A percentile compares a stretch with the other conserved stretches of the same genome.
Evolutionary conservation across 169 alveolate genomes (phyloP).

Genomic region (Eimeria tenella): DNA sequence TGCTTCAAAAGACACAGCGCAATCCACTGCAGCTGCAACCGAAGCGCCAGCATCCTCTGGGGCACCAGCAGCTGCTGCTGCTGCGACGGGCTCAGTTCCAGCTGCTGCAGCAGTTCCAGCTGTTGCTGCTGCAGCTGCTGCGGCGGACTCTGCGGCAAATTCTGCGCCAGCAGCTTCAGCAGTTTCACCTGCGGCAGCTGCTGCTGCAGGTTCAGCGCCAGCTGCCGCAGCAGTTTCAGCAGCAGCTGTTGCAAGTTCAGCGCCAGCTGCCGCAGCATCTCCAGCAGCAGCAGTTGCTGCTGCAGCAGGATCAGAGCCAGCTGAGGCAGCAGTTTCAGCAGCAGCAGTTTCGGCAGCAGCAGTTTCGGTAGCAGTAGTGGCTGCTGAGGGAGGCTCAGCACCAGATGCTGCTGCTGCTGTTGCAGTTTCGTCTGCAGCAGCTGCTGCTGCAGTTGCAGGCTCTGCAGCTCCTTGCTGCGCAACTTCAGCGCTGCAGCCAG

Average conservation of each 20-base stretch:
- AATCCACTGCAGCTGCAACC: background rate
- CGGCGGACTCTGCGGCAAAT: background rate
- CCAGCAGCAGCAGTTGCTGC: background rate
- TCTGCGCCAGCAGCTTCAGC: background rate
- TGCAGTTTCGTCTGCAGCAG: background rate
- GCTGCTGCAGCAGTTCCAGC: background rate
- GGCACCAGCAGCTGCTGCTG: background rate
- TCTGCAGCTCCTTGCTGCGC: background rate
- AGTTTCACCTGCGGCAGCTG: background rate
- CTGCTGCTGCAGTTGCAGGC: background rate
- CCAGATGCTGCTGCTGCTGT: background rate
- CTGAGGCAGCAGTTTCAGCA: background rate
- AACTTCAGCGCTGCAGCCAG: background rate
- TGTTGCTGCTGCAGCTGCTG: background rate
- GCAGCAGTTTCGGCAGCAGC: constrained; percentile 59
- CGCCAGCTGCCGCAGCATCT: background rate
- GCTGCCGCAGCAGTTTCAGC: background rate
- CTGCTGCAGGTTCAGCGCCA: background rate
- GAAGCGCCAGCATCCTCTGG: background rate
- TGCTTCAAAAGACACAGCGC: background rate
- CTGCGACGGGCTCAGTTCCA: background rate
- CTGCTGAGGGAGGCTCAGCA: background rate
- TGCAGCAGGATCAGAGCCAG: too few species aligned
- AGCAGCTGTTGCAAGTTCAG: background rate
- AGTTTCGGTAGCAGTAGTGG: too few species aligned